These are phyloP conservation scores for Lactifluus pinguis DNA, from an alignment of 768 basidiomycete genomes.

Conservation along the genomic window DNA sequence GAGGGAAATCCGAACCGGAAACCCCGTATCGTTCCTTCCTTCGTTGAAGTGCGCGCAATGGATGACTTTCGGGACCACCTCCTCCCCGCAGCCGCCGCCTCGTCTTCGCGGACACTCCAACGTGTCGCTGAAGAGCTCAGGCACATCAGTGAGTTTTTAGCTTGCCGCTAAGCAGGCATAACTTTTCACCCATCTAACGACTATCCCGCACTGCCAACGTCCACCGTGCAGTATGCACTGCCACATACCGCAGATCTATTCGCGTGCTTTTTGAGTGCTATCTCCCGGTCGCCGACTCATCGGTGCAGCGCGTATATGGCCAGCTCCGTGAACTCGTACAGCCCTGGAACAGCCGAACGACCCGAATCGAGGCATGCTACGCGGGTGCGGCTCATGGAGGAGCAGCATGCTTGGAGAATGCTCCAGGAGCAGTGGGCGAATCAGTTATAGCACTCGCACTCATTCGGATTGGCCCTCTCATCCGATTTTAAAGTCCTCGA, in stretches of 20 bases:
- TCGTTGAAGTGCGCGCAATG: not conserved
- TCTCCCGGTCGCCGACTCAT: not conserved
- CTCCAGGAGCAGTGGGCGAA: not conserved
- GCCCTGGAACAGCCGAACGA: conserved; percentile 5
- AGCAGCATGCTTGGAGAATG: not conserved
- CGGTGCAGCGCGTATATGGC: not conserved
- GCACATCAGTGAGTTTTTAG: not conserved
- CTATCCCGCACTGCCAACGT: not conserved
- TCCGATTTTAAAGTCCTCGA: not conserved
- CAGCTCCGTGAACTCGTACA: not conserved
- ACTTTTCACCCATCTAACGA: not conserved
- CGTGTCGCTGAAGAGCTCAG: not conserved
- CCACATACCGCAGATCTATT: not conserved
- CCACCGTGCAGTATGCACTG: not conserved
- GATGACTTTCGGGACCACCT: conserved; percentile 8
- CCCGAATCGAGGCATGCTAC: not conserved
- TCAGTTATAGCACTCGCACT: not conserved
- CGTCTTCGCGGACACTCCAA: not conserved
- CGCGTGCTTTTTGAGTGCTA: not conserved
- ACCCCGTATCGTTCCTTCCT: not conserved
- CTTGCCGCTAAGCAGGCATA: not conserved
- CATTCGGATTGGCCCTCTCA: not conserved
- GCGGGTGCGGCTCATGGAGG: not conserved
- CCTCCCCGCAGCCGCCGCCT: not conserved
- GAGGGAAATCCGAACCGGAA: too few relatives aligned